Conservation (phyloP, 495 filamentous ascomycete genomes). For the Xylaria longipes region DNA sequence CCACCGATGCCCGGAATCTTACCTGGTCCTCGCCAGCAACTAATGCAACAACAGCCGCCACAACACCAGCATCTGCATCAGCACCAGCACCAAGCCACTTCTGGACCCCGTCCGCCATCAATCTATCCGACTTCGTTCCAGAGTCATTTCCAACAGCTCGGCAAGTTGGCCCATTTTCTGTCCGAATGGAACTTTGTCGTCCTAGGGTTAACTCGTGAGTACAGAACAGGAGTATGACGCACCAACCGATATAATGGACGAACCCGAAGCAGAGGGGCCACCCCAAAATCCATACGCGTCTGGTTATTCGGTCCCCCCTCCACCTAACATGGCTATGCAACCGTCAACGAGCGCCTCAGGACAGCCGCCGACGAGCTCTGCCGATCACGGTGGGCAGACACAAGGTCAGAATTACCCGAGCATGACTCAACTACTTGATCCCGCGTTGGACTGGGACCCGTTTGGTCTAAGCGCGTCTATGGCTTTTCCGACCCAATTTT, state of each 20-base stretch:
- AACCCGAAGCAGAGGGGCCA: slow-evolving; percentile 70
- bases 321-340: slow-evolving; percentile 50
- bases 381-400: slow-evolving; percentile 41
- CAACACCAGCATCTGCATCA: slow-evolving; percentile 51
- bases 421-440: slow-evolving; percentile 76
- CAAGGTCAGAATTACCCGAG: slow-evolving; percentile 56
- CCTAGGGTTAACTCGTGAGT: slow-evolving; percentile 80
- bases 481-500: slow-evolving; percentile 91
- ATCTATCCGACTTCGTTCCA: slow-evolving; percentile 89
- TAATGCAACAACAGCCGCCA: slow-evolving; percentile 44
- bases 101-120: slow-evolving; percentile 44
- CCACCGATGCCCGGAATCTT: slow-evolving; percentile 57
- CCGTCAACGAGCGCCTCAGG: slow-evolving; percentile 47
- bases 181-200: slow-evolving; percentile 75
- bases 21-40: slow-evolving; percentile 37
- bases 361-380: slow-evolving; percentile 39
- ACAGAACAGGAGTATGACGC: slow-evolving; percentile 99
- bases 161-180: slow-evolving; percentile 78
- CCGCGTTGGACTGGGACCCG: slow-evolving; percentile 85
- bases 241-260: slow-evolving; percentile 92
- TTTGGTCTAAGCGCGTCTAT: slow-evolving; percentile 91
- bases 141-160: slow-evolving; percentile 95
- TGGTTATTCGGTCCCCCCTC: slow-evolving; percentile 36
- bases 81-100: slow-evolving; percentile 49
- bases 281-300: slow-evolving; percentile 71